Evolutionary conservation across 2,329 filamentous ascomycete species (phyloP).

Genomic region (Emydomyces testavorans): DNA sequence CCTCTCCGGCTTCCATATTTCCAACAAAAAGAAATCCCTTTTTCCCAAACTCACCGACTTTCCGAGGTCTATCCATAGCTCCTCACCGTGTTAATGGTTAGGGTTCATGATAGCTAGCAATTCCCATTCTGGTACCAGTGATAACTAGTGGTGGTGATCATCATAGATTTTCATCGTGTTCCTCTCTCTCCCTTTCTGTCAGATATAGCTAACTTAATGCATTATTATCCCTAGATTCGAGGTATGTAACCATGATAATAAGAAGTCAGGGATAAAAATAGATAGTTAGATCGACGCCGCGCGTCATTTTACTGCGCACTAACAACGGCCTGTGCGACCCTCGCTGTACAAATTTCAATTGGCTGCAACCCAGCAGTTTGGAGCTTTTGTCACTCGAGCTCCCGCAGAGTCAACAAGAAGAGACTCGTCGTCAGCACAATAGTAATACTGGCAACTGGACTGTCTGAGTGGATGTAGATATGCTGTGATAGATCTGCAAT

Average conservation of each 20-base stretch:
- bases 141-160: not conserved
- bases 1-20: not conserved
- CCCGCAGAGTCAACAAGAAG: not conserved
- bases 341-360: not conserved
- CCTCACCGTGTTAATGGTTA: too few relatives aligned
- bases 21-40: not conserved
- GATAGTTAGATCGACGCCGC: slow-evolving; percentile 2
- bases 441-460: not conserved
- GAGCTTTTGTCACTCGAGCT: not conserved
- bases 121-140: not conserved
- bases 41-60: not conserved
- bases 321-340: not conserved
- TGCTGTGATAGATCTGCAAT: not conserved
- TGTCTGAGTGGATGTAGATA: not conserved
- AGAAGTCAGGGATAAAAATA: not conserved
- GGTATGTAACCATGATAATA: not conserved
- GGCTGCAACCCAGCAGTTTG: not conserved
- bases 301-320: slow-evolving; percentile 1
- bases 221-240: too few relatives aligned
- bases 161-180: too few relatives aligned
- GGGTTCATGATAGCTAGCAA: too few relatives aligned
- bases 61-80: too few relatives aligned
- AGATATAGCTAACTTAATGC: too few relatives aligned
- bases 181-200: too few relatives aligned
- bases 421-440: not conserved